Evolutionary conservation across 2,329 filamentous ascomycete genomes (phyloP).

Genomic region (Immersiporthe knoxdaviesiana): DNA sequence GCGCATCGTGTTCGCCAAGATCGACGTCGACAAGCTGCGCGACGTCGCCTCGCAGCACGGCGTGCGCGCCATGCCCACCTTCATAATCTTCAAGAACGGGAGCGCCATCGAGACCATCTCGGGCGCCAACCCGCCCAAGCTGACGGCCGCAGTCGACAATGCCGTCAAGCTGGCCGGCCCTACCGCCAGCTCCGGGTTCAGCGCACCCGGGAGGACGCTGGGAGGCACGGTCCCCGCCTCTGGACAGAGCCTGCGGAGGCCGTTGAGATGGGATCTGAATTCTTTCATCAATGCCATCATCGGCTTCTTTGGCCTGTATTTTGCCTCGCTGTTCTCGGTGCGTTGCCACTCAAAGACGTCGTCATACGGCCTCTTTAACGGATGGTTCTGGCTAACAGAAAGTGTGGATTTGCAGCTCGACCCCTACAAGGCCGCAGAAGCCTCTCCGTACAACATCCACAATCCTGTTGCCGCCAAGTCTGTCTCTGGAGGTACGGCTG

Average conservation of each 20-base stretch:
- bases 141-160: constrained; percentile 77
- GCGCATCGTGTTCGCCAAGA: constrained; percentile 86
- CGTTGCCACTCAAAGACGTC: constrained; percentile 38
- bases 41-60: constrained; percentile 77
- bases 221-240: constrained; percentile 45
- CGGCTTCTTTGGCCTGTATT: constrained; percentile 63
- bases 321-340: constrained; percentile 64
- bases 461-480: constrained; percentile 40
- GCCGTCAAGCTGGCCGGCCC: constrained; percentile 58
- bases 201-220: constrained; percentile 60
- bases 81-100: constrained; percentile 84
- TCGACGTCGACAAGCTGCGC: constrained; percentile 84
- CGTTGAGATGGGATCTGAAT: constrained; percentile 42
- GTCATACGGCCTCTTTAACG: background rate
- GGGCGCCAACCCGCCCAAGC: constrained; percentile 77
- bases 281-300: constrained; percentile 54
- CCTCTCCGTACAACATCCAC: constrained; percentile 61
- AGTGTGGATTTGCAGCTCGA: constrained; percentile 52
- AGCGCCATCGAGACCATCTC: constrained; percentile 74
- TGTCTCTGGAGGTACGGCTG: background rate
- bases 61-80: constrained; percentile 90
- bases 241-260: constrained; percentile 33
- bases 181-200: constrained; percentile 52
- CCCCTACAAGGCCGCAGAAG: constrained; percentile 63
- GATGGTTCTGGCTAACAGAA: constrained; percentile 23